Evolutionary conservation across 2,329 filamentous ascomycete genomes (phyloP), one percentile per base, ranked within the genome.

Genomic region (Plectosphaerella sp.): DNA sequence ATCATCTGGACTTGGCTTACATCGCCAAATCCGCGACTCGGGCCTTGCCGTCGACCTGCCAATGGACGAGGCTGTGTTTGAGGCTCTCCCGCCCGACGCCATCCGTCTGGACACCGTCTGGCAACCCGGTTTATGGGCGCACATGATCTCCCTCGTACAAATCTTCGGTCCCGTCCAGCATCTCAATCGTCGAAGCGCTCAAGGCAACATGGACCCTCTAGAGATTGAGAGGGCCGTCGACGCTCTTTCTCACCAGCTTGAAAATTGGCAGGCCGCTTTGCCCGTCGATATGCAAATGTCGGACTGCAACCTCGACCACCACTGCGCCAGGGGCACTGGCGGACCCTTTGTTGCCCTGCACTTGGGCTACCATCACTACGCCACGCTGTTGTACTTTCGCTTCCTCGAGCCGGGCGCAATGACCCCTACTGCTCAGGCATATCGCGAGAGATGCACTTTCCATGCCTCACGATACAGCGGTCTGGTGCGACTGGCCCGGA

Each of bases 311-410:
- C 53, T 68, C 8, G 42, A 58, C 5, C 41, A 37, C 2, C 62
- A 47, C 16, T 28, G 45, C 1, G 24, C 14, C 7, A 50, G 47
- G 12, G 63, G 66, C 8, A 56, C 62, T 1, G 69, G 68, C 8
- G 59, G 67, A 0, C 54, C 61, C 0, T 70, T 72, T 24, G 57
- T 72, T 3, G 64, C 66, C 14, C 55, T 72, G n/a, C 69, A 72
- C 49, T 51, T 72, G 1, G 67, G 63, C 1, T 70, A 62, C 50
- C 63, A 71, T 45, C 66, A 72, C 52, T 72, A 71, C 52, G 57
- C 64, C 1, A 68, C 64, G 0, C 53, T 71, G n/a, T 61, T 72
- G 11, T 71, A 65, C 48, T 72, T 69, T 51, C 66, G 62, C 14
- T 71, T 64, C 48, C 62, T 72, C 3, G 68, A 71, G 33, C 49